Evolutionary conservation across 73 alveolate genomes (phyloP).

Genomic region (Symbiodinium pilosum): DNA sequence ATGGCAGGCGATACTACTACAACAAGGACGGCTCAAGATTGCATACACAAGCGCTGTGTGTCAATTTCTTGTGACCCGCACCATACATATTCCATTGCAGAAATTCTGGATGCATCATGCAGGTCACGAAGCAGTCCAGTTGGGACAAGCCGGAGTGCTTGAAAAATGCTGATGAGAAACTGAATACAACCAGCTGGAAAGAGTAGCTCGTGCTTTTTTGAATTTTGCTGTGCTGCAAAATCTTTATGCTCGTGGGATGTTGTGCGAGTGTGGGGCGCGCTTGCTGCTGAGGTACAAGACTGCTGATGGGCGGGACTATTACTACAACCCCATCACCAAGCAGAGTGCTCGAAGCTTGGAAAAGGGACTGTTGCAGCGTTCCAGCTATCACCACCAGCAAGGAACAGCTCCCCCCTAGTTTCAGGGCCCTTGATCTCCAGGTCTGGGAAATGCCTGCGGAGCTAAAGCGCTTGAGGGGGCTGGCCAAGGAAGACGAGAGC

Average conservation of each 20-base stretch:
- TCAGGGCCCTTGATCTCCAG: neutral
- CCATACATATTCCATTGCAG: too few species aligned
- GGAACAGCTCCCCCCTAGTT: neutral
- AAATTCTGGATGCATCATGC: neutral
- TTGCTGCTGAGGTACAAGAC: conserved; percentile 85
- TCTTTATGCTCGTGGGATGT: neutral
- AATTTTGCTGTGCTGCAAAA: neutral
- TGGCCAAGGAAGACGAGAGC: conserved; percentile 90
- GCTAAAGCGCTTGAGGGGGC: conserved; percentile 85
- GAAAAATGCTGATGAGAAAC: conserved; percentile 60
- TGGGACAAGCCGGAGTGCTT: conserved; percentile 94
- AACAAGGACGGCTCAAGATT: conserved; percentile 32
- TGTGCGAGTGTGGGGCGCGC: neutral
- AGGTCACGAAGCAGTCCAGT: conserved; percentile 91
- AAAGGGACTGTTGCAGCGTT: neutral
- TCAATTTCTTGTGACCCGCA: too few species aligned
- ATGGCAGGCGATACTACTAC: conserved; percentile 91
- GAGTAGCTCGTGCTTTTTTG: conserved; percentile 16
- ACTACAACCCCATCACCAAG: conserved; percentile 93
- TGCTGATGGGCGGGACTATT: conserved; percentile 92
- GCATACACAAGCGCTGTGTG: too few species aligned
- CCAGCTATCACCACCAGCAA: neutral
- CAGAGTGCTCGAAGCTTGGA: conserved; percentile 22
- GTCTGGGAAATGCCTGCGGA: conserved; percentile 93
- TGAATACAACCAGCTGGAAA: conserved; percentile 87